A percentile compares a stretch with the other conserved stretches of the same genome.
phyloP scores from a whole-genome alignment of 371 early-diverging fungal genomes.

The Rhizopus microsporus region DNA sequence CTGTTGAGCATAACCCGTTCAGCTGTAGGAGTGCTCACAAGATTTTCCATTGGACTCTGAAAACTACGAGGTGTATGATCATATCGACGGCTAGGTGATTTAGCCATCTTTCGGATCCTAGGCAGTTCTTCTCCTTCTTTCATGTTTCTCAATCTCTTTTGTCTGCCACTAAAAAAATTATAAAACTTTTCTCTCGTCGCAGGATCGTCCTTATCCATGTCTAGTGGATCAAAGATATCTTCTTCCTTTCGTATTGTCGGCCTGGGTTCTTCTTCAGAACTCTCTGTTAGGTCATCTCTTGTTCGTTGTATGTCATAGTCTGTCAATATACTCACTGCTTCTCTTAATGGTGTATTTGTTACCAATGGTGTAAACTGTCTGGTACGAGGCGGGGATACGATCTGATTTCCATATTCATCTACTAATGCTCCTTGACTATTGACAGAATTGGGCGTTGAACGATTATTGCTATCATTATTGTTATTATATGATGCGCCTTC shows the following conservation, averaged over 20 bases:
- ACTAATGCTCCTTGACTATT: constrained; percentile 24
- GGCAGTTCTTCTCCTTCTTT: constrained; percentile 9
- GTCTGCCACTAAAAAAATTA: constrained; percentile 6
- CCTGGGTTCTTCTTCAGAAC: constrained; percentile 2
- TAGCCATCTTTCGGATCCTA: background rate
- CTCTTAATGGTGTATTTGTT: constrained; percentile 36
- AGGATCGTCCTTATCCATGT: constrained; percentile 11
- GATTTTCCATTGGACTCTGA: background rate
- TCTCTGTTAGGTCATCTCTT: constrained; percentile 14
- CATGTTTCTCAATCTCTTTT: background rate
- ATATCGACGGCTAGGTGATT: constrained; percentile 7
- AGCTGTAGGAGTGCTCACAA: constrained; percentile 9
- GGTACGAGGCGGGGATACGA: constrained; percentile 42
- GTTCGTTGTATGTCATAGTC: constrained; percentile 27
- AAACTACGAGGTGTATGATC: background rate
- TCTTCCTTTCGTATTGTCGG: background rate
- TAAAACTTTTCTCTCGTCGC: constrained; percentile 7
- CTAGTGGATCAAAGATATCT: constrained; percentile 5
- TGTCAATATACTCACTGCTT: constrained; percentile 35
- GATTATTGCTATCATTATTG: background rate
- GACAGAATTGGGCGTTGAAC: constrained; percentile 4
- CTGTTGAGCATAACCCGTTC: constrained; percentile 1
- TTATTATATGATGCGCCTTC: background rate
- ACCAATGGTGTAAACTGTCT: constrained; percentile 34
- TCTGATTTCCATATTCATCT: constrained; percentile 12